phyloP scores from a whole-genome alignment of 78 protist species.

The Dictyostelium brefeldianum region DNA sequence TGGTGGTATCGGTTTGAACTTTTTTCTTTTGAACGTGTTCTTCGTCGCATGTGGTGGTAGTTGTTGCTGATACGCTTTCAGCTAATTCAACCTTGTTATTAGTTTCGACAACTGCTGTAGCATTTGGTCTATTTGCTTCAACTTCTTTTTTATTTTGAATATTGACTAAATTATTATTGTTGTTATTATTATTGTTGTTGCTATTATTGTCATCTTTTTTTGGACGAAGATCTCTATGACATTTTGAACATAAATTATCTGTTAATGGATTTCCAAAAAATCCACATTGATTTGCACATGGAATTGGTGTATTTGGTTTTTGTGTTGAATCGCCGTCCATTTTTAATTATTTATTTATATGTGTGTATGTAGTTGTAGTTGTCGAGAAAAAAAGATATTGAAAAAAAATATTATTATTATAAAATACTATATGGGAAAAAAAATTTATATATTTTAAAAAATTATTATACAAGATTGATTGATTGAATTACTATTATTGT shows the following conservation, averaged over 20 bases:
- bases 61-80: not conserved
- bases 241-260: conserved; percentile 74
- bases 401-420: no score
- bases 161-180: not conserved
- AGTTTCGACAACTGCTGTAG: not conserved
- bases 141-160: conserved; percentile 29
- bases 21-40: conserved; percentile 11
- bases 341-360: not conserved
- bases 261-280: conserved; percentile 83
- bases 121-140: conserved; percentile 9
- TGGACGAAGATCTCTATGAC: conserved; percentile 53
- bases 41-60: not conserved
- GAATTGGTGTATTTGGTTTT: conserved; percentile 63
- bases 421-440: no score
- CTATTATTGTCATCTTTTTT: not conserved
- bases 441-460: no score
- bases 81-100: not conserved
- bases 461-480: no score
- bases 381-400: no score
- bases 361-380: no score
- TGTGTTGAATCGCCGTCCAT: conserved; percentile 80
- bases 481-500: no score
- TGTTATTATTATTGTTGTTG: not conserved
- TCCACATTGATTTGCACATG: conserved; percentile 83
- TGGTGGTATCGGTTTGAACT: conserved; percentile 71